Evolutionary conservation across 2,329 filamentous ascomycete genomes (phyloP).

Genomic region (Didymella pomorum): DNA sequence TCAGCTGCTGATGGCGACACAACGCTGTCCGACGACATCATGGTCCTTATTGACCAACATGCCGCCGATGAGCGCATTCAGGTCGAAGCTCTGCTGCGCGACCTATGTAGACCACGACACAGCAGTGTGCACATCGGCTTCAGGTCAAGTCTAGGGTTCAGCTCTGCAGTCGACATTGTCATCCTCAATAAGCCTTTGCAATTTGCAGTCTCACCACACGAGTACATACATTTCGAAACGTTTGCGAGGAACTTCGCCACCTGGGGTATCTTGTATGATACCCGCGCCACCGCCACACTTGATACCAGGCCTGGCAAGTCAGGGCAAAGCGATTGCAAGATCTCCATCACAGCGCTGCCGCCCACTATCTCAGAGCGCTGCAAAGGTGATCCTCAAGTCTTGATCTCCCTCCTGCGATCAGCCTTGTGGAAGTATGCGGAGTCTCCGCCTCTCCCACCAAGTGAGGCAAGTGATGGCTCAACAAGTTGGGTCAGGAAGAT

Average conservation of each 20-base stretch:
- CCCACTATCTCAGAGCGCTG: conserved; percentile 79
- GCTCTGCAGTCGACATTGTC: conserved; percentile 40
- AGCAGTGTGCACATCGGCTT: conserved; percentile 21
- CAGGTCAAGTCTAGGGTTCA: conserved; percentile 44
- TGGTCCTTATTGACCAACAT: conserved; percentile 90
- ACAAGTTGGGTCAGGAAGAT: conserved; percentile 68
- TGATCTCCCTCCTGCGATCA: conserved; percentile 76
- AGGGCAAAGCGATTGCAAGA: conserved; percentile 20
- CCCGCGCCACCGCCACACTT: conserved; percentile 34
- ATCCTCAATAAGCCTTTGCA: conserved; percentile 61
- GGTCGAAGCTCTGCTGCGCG: conserved; percentile 74
- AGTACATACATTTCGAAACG: conserved; percentile 65
- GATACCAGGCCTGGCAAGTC: conserved; percentile 2
- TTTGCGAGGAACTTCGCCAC: conserved; percentile 66
- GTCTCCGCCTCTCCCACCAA: conserved; percentile 11
- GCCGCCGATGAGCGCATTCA: conserved; percentile 89
- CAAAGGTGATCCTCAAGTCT: conserved; percentile 71
- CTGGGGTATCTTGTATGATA: conserved; percentile 79
- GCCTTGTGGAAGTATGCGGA: conserved; percentile 71
- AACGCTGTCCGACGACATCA: conserved; percentile 42
- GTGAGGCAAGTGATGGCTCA: conserved; percentile 5
- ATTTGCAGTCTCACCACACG: conserved; percentile 71
- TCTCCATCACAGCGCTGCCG: conserved; percentile 70
- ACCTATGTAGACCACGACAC: conserved; percentile 56
- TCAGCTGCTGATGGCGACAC: conserved; percentile 21